phyloP scores from a whole-genome alignment of 306 rosid genomes.

The Begonia masoniana region DNA sequence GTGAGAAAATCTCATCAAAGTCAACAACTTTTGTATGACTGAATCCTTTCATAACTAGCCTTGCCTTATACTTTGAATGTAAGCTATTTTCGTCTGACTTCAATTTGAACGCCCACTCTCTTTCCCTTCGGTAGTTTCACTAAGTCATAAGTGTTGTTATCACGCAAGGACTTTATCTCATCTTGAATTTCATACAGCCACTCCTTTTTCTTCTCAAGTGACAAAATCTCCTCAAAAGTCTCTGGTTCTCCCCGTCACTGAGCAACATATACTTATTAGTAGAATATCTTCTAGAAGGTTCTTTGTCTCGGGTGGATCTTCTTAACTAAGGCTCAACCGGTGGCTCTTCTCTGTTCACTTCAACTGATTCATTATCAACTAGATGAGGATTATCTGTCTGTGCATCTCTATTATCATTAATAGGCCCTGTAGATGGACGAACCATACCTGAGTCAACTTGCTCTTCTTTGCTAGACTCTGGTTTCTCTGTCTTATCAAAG shows the following conservation, averaged over 20 bases:
- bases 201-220: background rate
- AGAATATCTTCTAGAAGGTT: background rate
- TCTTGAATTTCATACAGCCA: background rate
- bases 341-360: background rate
- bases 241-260: background rate
- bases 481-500: too few relatives aligned
- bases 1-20: constrained; percentile 3
- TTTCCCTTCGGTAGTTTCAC: background rate
- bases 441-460: too few relatives aligned
- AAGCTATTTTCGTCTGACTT: background rate
- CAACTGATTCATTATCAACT: too few relatives aligned
- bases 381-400: too few relatives aligned
- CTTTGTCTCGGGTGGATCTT: background rate
- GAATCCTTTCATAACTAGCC: background rate
- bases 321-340: background rate
- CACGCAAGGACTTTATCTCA: background rate
- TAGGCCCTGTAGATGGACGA: too few relatives aligned
- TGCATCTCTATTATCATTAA: too few relatives aligned
- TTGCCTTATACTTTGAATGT: background rate
- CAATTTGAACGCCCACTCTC: background rate
- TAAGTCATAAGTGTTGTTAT: background rate
- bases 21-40: background rate
- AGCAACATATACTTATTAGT: background rate
- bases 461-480: too few relatives aligned
- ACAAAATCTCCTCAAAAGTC: background rate